Evolutionary conservation across 176 grass and related monocot genomes (phyloP), one percentile per base, ranked within the genome.

Genomic region (Phyllostachys edulis): DNA sequence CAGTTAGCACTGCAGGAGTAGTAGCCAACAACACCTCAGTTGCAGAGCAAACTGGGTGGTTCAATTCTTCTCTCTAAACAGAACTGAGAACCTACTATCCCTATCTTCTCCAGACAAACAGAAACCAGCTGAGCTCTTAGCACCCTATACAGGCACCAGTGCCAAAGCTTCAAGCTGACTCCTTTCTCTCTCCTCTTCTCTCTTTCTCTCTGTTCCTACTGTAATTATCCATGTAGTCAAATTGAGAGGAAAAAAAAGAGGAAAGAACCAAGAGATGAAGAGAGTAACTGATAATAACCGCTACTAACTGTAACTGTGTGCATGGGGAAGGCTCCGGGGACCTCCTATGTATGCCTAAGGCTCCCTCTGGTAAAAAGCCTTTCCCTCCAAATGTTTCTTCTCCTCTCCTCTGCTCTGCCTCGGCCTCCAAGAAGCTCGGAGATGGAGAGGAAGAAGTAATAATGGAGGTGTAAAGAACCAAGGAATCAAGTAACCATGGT

Each of bases 311-410:
- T 69, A 38, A 61, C 21, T 59, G 66, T 18, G 6, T 45, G 40
- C 20, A 47, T 24, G 45, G 20, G 24, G n/a, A 51, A 56, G 69
- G 75, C 80, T 80, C 80, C 89, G 89, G 89, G 85, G 89, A 84
- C 75, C 86, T 82, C 87, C 88, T 87, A 47, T 64, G 68, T 63
- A 10, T 42, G 44, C 4, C 14, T 81, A 66, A 76, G 80, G 73
- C 88, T 85, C 85, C 85, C 83, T 83, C 85, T 83, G 90, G 82
- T 81, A 82, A 88, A 82, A 88, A 62, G 70, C 78, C 72, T 81
- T 87, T 91, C 77, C 88, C 82, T 82, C 75, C 74, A 79, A 73
- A 29, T 61, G 52, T 41, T 61, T 14, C 0, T 9, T 5, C 23
- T 42, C 34, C 59, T 38, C 39, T 21, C 70, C 27, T 21, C 69